Percentiles rank a stretch among this genome's conserved stretches.
phyloP scores from a whole-genome alignment of 495 filamentous ascomycete genomes.

The Friedmanniomyces endolithicus region DNA sequence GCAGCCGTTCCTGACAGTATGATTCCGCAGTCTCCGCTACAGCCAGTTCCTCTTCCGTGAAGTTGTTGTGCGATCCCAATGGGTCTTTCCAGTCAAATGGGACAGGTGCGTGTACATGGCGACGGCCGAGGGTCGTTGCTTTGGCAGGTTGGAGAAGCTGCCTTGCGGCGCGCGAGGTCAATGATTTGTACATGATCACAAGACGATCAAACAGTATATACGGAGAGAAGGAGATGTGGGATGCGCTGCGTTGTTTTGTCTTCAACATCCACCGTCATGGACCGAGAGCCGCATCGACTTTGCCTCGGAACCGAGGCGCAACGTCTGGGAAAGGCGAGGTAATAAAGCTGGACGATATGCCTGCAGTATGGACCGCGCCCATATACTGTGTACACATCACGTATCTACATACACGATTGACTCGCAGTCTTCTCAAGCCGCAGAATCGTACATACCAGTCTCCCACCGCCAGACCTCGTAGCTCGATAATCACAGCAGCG shows the following conservation, averaged over 20 bases:
- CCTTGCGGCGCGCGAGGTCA: constrained; percentile 26
- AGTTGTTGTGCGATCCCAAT: constrained; percentile 54
- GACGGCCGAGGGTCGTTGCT: constrained; percentile 27
- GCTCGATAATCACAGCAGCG: no score
- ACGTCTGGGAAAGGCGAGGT: no score
- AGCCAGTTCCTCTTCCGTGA: constrained; percentile 81
- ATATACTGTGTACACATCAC: no score
- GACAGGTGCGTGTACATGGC: constrained; percentile 41
- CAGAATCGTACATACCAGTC: no score
- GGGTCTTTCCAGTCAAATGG: constrained; percentile 91
- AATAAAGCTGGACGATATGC: no score
- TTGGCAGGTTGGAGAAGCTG: constrained; percentile 25
- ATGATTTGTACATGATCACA: constrained; percentile 32
- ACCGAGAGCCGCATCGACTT: no score
- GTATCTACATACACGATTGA: no score
- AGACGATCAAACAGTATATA: background rate
- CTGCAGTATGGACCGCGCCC: no score
- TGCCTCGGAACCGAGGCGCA: no score
- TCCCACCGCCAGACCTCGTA: no score
- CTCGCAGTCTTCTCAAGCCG: no score
- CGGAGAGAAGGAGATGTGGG: background rate
- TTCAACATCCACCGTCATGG: background rate
- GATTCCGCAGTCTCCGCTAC: constrained; percentile 77
- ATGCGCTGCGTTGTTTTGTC: background rate
- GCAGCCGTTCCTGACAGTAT: constrained; percentile 82